Percentiles rank a stretch among this genome's conserved stretches.
phyloP scores from a whole-genome alignment of 192 early-diverging fungal species.

The Coemansia nantahalensis region DNA sequence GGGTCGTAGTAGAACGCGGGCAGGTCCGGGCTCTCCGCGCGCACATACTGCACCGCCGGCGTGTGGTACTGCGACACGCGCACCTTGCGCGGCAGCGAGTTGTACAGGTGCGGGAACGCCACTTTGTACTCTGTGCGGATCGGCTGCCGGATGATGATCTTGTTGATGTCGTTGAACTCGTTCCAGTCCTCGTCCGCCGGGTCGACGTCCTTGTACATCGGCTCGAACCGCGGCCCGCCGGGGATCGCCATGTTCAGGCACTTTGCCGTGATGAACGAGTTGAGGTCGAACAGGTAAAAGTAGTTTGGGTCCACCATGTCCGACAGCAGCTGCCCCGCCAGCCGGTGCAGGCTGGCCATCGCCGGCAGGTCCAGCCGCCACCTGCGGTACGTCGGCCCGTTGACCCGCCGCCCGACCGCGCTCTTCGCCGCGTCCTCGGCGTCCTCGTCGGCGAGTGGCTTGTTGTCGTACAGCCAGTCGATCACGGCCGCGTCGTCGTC shows the following conservation, averaged over 20 bases:
- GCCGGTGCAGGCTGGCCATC: conserved; percentile 92
- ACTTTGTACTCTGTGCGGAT: conserved; percentile 99
- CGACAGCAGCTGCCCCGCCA: conserved; percentile 90
- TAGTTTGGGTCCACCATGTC: conserved; percentile 96
- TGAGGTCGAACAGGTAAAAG: conserved; percentile 96
- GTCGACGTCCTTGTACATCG: conserved; percentile 94
- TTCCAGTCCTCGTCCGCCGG: conserved; percentile 99
- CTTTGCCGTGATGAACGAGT: conserved; percentile 96
- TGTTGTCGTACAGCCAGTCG: conserved; percentile 98
- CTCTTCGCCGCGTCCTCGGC: conserved; percentile 39
- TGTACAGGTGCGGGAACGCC: conserved; percentile 98
- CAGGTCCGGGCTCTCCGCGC: conserved; percentile 90
- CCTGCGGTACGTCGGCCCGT: conserved; percentile 82
- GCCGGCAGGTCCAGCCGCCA: conserved; percentile 92
- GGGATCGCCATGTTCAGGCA: conserved; percentile 98
- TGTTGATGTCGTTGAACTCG: conserved; percentile 99
- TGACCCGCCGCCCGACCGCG: conserved; percentile 56
- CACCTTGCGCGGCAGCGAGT: conserved; percentile 92
- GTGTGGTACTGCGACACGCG: conserved; percentile 92
- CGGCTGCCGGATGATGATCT: conserved; percentile 98
- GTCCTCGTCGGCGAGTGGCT: conserved; percentile 67
- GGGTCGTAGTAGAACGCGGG: conserved; percentile 98
- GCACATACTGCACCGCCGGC: conserved; percentile 86
- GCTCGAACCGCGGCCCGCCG: conserved; percentile 97
- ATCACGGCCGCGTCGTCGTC: conserved; percentile 89